Percentiles rank a stretch among this genome's conserved stretches.
Evolutionary conservation across 148 eudicot genomes (phyloP).

Genomic region (Vaccinium macrocarpon): DNA sequence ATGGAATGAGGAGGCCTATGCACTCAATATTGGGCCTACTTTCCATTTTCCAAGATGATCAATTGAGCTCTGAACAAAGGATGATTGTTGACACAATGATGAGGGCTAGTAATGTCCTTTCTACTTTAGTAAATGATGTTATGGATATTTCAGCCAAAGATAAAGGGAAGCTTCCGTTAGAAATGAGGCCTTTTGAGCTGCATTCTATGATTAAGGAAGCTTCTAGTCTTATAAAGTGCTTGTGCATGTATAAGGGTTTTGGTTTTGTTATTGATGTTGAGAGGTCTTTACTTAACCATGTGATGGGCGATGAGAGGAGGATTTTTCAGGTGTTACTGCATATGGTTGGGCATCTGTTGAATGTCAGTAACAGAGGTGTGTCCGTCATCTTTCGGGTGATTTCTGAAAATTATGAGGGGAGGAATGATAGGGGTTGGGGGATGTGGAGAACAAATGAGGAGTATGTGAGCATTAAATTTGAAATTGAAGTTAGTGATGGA

Average conservation of each 20-base stretch:
- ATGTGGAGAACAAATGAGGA: constrained; percentile 65
- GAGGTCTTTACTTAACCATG: constrained; percentile 51
- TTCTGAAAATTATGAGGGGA: constrained; percentile 51
- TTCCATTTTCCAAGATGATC: constrained; percentile 64
- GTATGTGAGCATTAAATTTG: constrained; percentile 53
- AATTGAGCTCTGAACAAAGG: constrained; percentile 40
- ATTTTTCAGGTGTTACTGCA: constrained; percentile 81
- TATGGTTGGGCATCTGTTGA: constrained; percentile 78
- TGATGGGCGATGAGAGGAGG: constrained; percentile 80
- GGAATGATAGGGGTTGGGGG: constrained; percentile 58
- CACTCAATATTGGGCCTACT: constrained; percentile 82
- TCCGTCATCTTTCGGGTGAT: constrained; percentile 43
- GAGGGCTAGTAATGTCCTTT: constrained; percentile 65
- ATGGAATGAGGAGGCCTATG: constrained; percentile 82
- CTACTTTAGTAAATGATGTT: constrained; percentile 61
- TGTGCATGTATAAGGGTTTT: constrained; percentile 53
- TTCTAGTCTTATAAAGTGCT: constrained; percentile 70
- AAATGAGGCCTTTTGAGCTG: constrained; percentile 50
- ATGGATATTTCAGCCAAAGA: constrained; percentile 74
- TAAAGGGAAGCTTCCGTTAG: constrained; percentile 60
- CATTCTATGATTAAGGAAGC: constrained; percentile 66
- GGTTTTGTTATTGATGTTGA: constrained; percentile 57
- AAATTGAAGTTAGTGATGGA: constrained; percentile 41
- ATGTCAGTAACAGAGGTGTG: constrained; percentile 48
- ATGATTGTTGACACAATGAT: constrained; percentile 67